Evolutionary conservation across 2,329 filamentous ascomycete species (phyloP).

Genomic region (Phyllosticta citriasiana): DNA sequence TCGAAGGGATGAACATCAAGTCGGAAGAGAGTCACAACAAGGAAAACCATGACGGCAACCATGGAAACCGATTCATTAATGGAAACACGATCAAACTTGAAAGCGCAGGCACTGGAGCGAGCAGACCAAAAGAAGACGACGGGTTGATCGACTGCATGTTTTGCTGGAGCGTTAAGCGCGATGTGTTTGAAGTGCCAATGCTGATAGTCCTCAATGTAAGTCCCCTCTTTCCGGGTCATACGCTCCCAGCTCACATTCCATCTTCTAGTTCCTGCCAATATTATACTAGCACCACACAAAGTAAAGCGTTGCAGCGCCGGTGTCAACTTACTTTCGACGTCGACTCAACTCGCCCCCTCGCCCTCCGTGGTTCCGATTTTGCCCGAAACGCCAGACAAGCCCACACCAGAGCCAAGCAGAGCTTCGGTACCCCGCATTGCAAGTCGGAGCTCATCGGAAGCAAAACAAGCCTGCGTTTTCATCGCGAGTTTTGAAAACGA

Average conservation of each 20-base stretch:
- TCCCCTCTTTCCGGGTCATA: slow-evolving; percentile 19
- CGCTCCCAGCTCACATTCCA: neutral
- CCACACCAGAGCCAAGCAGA: neutral
- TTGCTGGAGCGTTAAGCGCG: slow-evolving; percentile 93
- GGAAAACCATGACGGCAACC: neutral
- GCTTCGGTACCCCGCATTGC: neutral
- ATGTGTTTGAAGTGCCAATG: slow-evolving; percentile 98
- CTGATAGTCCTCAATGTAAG: slow-evolving; percentile 96
- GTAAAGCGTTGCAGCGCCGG: neutral
- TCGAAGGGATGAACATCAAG: slow-evolving; percentile 17
- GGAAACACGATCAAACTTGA: slow-evolving; percentile 13
- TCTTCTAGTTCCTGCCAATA: slow-evolving; percentile 2
- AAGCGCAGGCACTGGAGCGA: slow-evolving; percentile 54
- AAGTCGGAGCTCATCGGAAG: neutral
- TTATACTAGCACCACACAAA: neutral
- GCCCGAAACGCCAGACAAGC: neutral
- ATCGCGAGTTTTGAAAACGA: neutral
- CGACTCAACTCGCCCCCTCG: neutral
- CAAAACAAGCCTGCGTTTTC: neutral
- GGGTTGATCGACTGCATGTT: slow-evolving; percentile 92
- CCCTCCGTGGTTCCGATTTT: neutral
- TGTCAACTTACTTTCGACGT: neutral
- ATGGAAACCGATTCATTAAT: slow-evolving; percentile 1
- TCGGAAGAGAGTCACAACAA: slow-evolving; percentile 5
- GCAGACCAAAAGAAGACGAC: slow-evolving; percentile 66